A percentile compares a stretch with the other conserved stretches of the same genome.
Conservation (phyloP, 2,329 filamentous ascomycete species). For the Cryphonectria japonica region DNA sequence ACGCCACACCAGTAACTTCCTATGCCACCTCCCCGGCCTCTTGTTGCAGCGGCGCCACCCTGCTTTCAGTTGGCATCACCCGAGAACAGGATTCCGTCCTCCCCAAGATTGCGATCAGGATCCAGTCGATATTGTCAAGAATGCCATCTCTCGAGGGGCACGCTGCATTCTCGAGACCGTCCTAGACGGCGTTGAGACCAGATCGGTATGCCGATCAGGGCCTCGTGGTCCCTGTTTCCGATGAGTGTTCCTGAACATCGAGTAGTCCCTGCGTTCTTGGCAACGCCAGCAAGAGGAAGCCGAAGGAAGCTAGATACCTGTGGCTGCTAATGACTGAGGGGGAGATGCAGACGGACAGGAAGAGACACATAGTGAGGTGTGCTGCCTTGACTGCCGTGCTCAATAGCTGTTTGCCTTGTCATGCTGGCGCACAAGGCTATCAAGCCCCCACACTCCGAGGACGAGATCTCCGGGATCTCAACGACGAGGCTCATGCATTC, state of each 20-base stretch:
- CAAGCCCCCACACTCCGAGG: neutral
- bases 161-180: neutral
- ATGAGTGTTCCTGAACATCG: slow-evolving; percentile 6
- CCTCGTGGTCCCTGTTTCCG: neutral
- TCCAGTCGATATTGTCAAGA: slow-evolving; percentile 14
- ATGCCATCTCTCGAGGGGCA: slow-evolving; percentile 13
- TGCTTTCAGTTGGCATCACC: slow-evolving; percentile 1
- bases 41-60: slow-evolving; percentile 13
- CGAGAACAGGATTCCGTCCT: slow-evolving; percentile 9
- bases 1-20: slow-evolving; percentile 1
- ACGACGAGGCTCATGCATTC: neutral
- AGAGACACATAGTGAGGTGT: neutral
- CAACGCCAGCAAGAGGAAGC: neutral
- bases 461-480: neutral
- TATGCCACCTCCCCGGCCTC: slow-evolving; percentile 1
- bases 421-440: neutral
- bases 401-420: neutral
- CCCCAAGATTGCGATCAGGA: slow-evolving; percentile 24
- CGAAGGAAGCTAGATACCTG: neutral
- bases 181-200: neutral
- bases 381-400: neutral
- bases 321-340: neutral
- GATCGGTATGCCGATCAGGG: slow-evolving; percentile 5
- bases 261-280: slow-evolving; percentile 5
- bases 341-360: too few relatives aligned